These are phyloP conservation scores for Cercospora nicotianae DNA, from an alignment of 2,329 filamentous ascomycete genomes.

Conservation along the genomic window DNA sequence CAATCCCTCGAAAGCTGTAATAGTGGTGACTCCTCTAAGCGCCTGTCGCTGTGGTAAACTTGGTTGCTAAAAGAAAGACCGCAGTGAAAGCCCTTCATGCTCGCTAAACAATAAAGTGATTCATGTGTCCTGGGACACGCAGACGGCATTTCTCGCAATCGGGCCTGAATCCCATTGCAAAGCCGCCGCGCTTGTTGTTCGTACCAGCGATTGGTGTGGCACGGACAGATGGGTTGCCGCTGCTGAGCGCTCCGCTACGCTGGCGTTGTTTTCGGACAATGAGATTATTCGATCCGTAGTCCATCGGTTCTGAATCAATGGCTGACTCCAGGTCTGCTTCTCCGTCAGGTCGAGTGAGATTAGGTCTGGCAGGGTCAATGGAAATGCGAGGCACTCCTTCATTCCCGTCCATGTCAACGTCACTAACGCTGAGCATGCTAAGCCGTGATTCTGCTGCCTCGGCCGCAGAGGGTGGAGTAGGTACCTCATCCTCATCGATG, in stretches of 20 bases:
- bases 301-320: constrained; percentile 28
- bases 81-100: constrained; percentile 10
- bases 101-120: constrained; percentile 44
- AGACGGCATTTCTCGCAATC: constrained; percentile 53
- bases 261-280: constrained; percentile 39
- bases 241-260: constrained; percentile 40
- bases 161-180: constrained; percentile 52
- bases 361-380: constrained; percentile 26
- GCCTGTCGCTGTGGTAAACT: constrained; percentile 22
- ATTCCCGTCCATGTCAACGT: constrained; percentile 39
- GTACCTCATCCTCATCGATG: constrained; percentile 40
- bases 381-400: constrained; percentile 29
- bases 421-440: constrained; percentile 39
- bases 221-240: constrained; percentile 32
- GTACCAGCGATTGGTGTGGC: constrained; percentile 12
- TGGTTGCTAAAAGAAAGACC: constrained; percentile 6
- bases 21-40: constrained; percentile 18
- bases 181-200: constrained; percentile 38
- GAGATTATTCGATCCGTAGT: constrained; percentile 26
- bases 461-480: constrained; percentile 37
- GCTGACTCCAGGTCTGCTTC: constrained; percentile 20
- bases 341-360: constrained; percentile 12
- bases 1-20: constrained; percentile 10
- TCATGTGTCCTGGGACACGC: constrained; percentile 52
- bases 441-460: constrained; percentile 40